Evolutionary conservation across 176 grass and related monocot genomes (phyloP), one percentile per base, ranked within the genome.

Genomic region (Avena atlantica): DNA sequence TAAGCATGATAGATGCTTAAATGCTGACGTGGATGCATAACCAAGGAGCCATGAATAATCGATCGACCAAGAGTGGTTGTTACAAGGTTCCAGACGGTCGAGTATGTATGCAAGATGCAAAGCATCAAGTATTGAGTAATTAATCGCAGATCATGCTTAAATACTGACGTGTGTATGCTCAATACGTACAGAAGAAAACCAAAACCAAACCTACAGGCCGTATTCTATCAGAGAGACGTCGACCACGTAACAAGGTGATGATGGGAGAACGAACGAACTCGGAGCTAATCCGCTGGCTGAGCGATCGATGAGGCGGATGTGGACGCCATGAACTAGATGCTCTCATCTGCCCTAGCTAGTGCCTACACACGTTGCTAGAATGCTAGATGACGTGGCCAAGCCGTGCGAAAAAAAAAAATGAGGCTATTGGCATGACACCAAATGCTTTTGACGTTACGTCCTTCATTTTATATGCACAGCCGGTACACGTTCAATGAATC

Each of bases 401-500:
- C 27, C 71, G 45, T 27, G 25, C 25, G 25, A n/a, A n/a, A 27
- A 27, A 27, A 27, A 27, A 27, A 27, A 27, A 27, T 27, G 25
- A 52, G 80, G 70, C 76, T 75, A 69, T 57, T 67, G 15, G 21
- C 57, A 76, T 9, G 42, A 69, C 67, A 85, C 15, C 49, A 60
- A 81, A 70, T 44, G 37, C 42, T 68, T 81, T 20, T 78, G 90
- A 88, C 66, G 82, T 85, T 81, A 78, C 90, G 56, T 25, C 52
- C 15, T 24, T 20, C 4, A 70, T 78, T 91, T 21, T 85, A 88
- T 88, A 91, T 20, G 44, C 51, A 70, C 53, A 87, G 69, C 69
- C 12, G 78, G 76, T 88, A 8, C 52, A 55, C 5, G 86, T 91
- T 88, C 90, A 88, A 4, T 77, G 90, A 71, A 88, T 63, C 86